Evolutionary conservation across 768 basidiomycete genomes (phyloP), one percentile per base, ranked within the genome.

Genomic region (Serendipita vermifera): DNA sequence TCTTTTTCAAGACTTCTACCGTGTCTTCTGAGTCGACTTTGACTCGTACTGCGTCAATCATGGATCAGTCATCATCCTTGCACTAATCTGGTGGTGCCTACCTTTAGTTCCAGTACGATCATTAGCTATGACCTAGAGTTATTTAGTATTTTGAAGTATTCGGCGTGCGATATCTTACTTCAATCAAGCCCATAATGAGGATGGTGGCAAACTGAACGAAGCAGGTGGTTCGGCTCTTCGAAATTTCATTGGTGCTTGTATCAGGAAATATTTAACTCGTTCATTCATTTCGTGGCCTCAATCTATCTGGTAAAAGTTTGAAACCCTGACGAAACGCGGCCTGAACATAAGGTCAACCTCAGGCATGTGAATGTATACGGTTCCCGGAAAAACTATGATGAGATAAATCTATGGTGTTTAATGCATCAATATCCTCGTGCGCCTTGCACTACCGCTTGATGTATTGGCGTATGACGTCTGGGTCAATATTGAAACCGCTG

Each of bases 1-100:
- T 82, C 69, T 85, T 86, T 78, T 98, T 98, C 60, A 99, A 75
- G 67, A 97, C 94, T 38, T 94, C 94, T 33, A 99, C 89, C 1
- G 96, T 98, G 67, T 99, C 96, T 13, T 94, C 83, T 3, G 89
- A 80, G 68, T 83, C 85, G 73, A 93, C 96, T 70, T 97, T 96
- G 65, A 97, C 90, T 61, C 89, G 85, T 59, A 96, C 93, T 96
- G 60, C 27, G 53, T 3, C 20, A 31, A 57, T 22, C 6, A 20
- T 36, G 35, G 22, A 48, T 55, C 26, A 54, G 24, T 59, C 20
- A 24, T 5, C 36, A 0, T 38, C 36, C 13, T 13, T 38, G 36
- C n/a, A 35, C 46, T n/a, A 43, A 43, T 39, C 27, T 6, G 27
- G 33, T 62, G 58, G 39, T 24, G 26, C 72, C 41, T 17, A 89